Evolutionary conservation across 2,329 filamentous ascomycete genomes (phyloP).

Genomic region (Cladosporium sp.): DNA sequence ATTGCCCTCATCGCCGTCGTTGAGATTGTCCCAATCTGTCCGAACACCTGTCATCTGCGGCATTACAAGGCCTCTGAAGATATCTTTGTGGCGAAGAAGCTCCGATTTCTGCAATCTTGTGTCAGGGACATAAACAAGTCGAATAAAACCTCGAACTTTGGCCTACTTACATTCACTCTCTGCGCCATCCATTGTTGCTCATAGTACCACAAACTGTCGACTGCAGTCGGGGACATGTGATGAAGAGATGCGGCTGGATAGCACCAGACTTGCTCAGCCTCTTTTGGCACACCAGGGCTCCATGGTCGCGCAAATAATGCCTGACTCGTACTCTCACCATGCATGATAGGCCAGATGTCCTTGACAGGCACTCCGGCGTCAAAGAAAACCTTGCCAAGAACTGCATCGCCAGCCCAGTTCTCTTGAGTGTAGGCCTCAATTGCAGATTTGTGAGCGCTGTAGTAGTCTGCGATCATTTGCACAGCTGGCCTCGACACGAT

Average conservation of each 20-base stretch:
- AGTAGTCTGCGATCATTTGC: conserved; percentile 37
- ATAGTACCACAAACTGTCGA: conserved; percentile 32
- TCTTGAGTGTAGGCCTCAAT: conserved; percentile 45
- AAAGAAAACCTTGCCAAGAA: conserved; percentile 51
- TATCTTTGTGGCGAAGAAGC: conserved; percentile 24
- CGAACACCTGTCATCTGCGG: conserved; percentile 22
- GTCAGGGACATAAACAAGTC: not conserved
- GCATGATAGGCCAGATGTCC: conserved; percentile 37
- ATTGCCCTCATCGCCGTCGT: conserved; percentile 19
- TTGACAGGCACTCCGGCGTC: conserved; percentile 47
- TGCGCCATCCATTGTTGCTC: conserved; percentile 30
- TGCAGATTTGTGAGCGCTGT: conserved; percentile 40
- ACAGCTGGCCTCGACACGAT: conserved; percentile 45
- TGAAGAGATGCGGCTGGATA: conserved; percentile 21
- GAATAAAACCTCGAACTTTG: not conserved
- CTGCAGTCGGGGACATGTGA: conserved; percentile 30
- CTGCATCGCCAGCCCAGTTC: conserved; percentile 57
- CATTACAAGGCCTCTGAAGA: conserved; percentile 29
- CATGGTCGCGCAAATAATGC: not conserved
- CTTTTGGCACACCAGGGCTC: not conserved
- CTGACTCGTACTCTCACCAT: not conserved
- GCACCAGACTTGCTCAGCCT: not conserved
- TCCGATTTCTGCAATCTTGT: not conserved
- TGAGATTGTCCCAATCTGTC: conserved; percentile 33
- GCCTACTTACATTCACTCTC: conserved; percentile 18